Conservation (phyloP, 768 basidiomycete genomes). For the Rhizopogon salebrosus region DNA sequence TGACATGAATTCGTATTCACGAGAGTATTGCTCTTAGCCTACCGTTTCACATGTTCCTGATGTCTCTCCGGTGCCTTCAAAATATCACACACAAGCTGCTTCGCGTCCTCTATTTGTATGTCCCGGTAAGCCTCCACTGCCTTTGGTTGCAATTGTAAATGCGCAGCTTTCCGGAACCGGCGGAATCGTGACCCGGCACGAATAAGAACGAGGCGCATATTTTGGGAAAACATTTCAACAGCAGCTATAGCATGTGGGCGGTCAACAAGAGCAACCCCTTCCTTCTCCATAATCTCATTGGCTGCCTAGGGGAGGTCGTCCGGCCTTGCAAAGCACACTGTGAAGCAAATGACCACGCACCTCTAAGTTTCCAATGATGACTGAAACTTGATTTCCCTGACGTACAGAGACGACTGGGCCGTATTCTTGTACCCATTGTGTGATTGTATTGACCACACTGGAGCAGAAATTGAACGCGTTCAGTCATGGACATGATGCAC, state of each 20-base stretch:
- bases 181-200: constrained; percentile 47
- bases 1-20: background rate
- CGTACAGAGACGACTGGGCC: constrained; percentile 21
- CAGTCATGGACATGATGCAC: background rate
- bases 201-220: constrained; percentile 48
- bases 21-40: background rate
- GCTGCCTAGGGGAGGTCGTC: constrained; percentile 34
- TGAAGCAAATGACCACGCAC: constrained; percentile 7
- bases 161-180: constrained; percentile 50
- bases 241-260: constrained; percentile 45
- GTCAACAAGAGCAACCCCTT: constrained; percentile 44
- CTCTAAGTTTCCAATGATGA: constrained; percentile 19
- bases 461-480: background rate
- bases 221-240: constrained; percentile 47
- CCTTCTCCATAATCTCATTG: constrained; percentile 52
- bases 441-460: constrained; percentile 25
- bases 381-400: constrained; percentile 20
- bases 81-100: constrained; percentile 5
- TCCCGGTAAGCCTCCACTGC: constrained; percentile 37
- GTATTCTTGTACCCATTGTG: constrained; percentile 28
- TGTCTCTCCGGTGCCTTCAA: background rate
- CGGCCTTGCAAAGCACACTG: constrained; percentile 9
- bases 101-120: constrained; percentile 31
- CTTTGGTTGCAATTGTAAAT: constrained; percentile 45
- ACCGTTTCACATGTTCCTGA: constrained; percentile 1